These are phyloP conservation scores for cucumber (Cucumis sativus) DNA, from an alignment of 306 rosid genomes.

Conservation along the genomic window Cucumber_9930_V3 NC_026655.2:1715001-1715500, in stretches of 20 bases:
- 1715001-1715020: constrained; percentile 14
- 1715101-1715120: constrained; percentile 17
- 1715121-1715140: constrained; percentile 15
- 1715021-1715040: constrained; percentile 29
- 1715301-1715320: not conserved
- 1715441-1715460: constrained; percentile 13
- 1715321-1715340: not conserved
- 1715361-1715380: not conserved
- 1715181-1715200: constrained; percentile 15
- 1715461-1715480: constrained; percentile 17
- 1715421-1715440: constrained; percentile 10
- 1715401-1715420: constrained; percentile 20
- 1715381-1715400: not conserved
- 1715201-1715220: constrained; percentile 22
- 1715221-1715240: constrained; percentile 23
- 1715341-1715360: not conserved
- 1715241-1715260: constrained; percentile 17
- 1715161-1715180: constrained; percentile 6
- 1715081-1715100: constrained; percentile 5
- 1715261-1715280: constrained; percentile 34
- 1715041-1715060: no score
- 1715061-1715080: not conserved
- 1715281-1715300: constrained; percentile 2
- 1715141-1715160: constrained; percentile 12
- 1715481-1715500: constrained; percentile 21